A percentile compares a stretch with the other conserved stretches of the same genome.
Conservation (phyloP, 2,329 filamentous ascomycete species). For the Samsoniella hepiali region DNA sequence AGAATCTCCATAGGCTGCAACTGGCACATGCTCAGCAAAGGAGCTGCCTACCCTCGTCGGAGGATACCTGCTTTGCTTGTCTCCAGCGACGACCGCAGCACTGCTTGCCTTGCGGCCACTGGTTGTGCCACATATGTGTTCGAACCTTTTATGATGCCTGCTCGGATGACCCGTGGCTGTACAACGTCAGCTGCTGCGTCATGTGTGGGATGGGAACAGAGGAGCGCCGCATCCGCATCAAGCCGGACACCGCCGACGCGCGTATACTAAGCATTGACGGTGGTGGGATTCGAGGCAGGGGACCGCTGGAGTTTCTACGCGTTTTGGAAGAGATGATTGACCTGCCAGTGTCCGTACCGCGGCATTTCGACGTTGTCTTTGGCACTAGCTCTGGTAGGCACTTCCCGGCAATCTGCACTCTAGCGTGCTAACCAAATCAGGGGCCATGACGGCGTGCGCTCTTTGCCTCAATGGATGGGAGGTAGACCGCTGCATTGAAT, state of each 20-base stretch:
- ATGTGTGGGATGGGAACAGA: constrained; percentile 9
- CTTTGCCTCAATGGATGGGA: constrained; percentile 19
- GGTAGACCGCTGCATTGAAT: constrained; percentile 17
- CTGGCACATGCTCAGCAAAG: constrained; percentile 1
- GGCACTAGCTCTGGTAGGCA: constrained; percentile 20
- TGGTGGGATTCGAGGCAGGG: constrained; percentile 16
- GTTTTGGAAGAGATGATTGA: constrained; percentile 16
- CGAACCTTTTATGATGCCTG: constrained; percentile 7
- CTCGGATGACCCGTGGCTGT: constrained; percentile 14
- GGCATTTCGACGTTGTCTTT: constrained; percentile 19
- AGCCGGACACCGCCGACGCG: constrained; percentile 16
- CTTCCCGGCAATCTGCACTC: background rate
- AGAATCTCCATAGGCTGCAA: background rate
- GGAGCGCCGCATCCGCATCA: constrained; percentile 4
- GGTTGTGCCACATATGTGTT: constrained; percentile 15
- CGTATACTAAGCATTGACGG: constrained; percentile 19
- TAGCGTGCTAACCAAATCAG: background rate
- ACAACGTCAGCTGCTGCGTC: constrained; percentile 12
- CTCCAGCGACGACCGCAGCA: constrained; percentile 15
- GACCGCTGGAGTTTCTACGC: constrained; percentile 15
- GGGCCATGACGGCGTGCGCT: constrained; percentile 18
- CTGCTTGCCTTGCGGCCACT: constrained; percentile 16
- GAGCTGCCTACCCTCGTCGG: constrained; percentile 2
- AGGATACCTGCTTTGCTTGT: constrained; percentile 18
- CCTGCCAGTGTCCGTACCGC: constrained; percentile 17